These are phyloP conservation scores for Mercurialis annua DNA, from an alignment of 345 rosid genomes.

Conservation along the genomic window DNA sequence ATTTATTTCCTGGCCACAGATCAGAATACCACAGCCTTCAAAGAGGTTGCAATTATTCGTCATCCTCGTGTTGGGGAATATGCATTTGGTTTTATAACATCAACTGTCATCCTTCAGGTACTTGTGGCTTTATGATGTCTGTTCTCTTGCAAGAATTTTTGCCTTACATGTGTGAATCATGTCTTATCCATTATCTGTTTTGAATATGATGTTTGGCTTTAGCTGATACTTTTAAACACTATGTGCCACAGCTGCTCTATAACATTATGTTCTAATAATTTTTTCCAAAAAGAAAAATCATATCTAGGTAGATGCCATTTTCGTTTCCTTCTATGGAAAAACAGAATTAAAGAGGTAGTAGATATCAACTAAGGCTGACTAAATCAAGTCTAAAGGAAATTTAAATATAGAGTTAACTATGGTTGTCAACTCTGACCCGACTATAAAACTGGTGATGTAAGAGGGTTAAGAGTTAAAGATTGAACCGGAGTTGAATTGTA, in stretches of 20 bases:
- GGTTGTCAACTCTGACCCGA: too few relatives aligned
- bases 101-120: conserved; percentile 85
- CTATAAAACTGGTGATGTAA: too few relatives aligned
- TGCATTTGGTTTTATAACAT: conserved; percentile 93
- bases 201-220: not conserved
- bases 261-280: too few relatives aligned
- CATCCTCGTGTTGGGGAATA: conserved; percentile 97
- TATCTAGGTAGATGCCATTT: too few relatives aligned
- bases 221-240: not conserved
- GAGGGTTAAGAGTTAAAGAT: too few relatives aligned
- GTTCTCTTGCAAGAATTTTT: not conserved
- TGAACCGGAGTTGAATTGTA: too few relatives aligned
- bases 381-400: not conserved
- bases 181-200: not conserved
- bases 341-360: not conserved
- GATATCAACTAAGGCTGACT: not conserved
- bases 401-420: not conserved
- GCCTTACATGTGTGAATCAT: not conserved
- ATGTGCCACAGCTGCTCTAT: too few relatives aligned
- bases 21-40: conserved; percentile 91
- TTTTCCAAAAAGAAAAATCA: too few relatives aligned
- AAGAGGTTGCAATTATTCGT: conserved; percentile 90
- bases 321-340: not conserved
- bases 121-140: not conserved
- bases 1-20: conserved; percentile 38